Evolutionary conservation across 192 early-diverging fungal species (phyloP), one percentile per base, ranked within the genome.

Genomic region (Coemansia sp.): DNA sequence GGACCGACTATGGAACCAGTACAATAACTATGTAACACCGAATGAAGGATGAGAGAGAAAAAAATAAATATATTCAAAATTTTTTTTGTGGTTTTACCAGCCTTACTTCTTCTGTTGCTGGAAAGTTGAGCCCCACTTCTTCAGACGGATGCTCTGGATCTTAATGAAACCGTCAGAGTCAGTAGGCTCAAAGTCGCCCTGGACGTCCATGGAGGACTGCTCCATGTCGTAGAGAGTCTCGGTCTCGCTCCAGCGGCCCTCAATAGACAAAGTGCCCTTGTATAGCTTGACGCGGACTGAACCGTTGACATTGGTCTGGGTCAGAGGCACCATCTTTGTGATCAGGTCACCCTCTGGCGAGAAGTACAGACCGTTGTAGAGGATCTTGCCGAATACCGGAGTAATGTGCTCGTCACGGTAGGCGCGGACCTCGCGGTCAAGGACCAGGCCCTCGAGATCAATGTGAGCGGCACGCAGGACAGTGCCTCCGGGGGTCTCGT

Each of bases 161-260:
- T 95, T 96, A 90, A 99, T 99, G 78, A 99, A 99, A 33, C 97
- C 97, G 55, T 95, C 93, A 38, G 96, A 94, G 77, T 96, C 96
- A 43, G 78, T 68, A n/a, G 95, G 97, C 72, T 94, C 89, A 86
- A 96, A 96, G 64, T 94, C 94, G 74, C 93, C 93, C 61, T 90
- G 90, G 52, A 90, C 90, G 82, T 98, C 95, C 97, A 99, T 99
- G 63, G 93, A 95, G 40, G 93, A 92, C 82, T 97, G 93, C 85
- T 97, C 92, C 86, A 91, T 91, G 84, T 99, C 94, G 72, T 99
- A 99, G 67, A 99, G 87, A 67, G 89, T 92, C 79, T 89, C 89
- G n/a, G 85, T 79, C 51, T 88, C 88, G 80, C 93, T 94, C 71
- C 87, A 87, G 71, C 97, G 91, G 72, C 97, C 97, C 77, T 96